Evolutionary conservation across 164 flowering plant genomes (phyloP).

Genomic region (Stephania japonica): DNA sequence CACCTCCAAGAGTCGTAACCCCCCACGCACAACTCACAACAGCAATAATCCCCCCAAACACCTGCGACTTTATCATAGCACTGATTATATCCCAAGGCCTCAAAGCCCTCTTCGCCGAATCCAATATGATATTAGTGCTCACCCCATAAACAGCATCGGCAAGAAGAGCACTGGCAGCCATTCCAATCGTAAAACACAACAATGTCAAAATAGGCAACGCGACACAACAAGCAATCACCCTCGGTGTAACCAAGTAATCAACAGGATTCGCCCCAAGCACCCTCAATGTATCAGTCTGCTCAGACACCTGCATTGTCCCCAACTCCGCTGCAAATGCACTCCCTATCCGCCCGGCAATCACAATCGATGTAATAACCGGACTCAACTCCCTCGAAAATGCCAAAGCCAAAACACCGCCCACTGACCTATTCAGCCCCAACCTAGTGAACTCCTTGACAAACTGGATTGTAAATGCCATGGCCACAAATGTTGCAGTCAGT

Average conservation of each 20-base stretch:
- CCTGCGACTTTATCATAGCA: slow-evolving; percentile 85
- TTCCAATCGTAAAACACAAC: slow-evolving; percentile 69
- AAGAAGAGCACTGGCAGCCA: slow-evolving; percentile 84
- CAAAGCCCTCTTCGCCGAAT: slow-evolving; percentile 77
- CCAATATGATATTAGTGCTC: slow-evolving; percentile 76
- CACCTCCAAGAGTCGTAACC: slow-evolving; percentile 85
- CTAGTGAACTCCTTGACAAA: slow-evolving; percentile 90
- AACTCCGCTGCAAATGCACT: slow-evolving; percentile 94
- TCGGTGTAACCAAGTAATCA: slow-evolving; percentile 81
- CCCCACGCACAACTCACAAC: slow-evolving; percentile 94
- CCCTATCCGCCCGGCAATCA: slow-evolving; percentile 87
- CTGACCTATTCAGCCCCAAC: slow-evolving; percentile 67
- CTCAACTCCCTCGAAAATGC: slow-evolving; percentile 89
- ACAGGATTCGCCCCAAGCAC: slow-evolving; percentile 84
- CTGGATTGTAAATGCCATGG: slow-evolving; percentile 96
- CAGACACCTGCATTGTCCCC: slow-evolving; percentile 97
- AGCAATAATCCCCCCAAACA: slow-evolving; percentile 82
- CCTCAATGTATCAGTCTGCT: slow-evolving; percentile 84
- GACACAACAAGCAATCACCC: slow-evolving; percentile 78
- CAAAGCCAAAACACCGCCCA: slow-evolving; percentile 85
- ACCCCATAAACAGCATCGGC: slow-evolving; percentile 79
- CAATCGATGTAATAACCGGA: slow-evolving; percentile 84
- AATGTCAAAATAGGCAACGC: slow-evolving; percentile 75
- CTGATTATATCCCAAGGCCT: slow-evolving; percentile 83
- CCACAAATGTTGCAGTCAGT: slow-evolving; percentile 80